Evolutionary conservation across 345 rosid species (phyloP).

Genomic region (Noccaea bulbosa): DNA sequence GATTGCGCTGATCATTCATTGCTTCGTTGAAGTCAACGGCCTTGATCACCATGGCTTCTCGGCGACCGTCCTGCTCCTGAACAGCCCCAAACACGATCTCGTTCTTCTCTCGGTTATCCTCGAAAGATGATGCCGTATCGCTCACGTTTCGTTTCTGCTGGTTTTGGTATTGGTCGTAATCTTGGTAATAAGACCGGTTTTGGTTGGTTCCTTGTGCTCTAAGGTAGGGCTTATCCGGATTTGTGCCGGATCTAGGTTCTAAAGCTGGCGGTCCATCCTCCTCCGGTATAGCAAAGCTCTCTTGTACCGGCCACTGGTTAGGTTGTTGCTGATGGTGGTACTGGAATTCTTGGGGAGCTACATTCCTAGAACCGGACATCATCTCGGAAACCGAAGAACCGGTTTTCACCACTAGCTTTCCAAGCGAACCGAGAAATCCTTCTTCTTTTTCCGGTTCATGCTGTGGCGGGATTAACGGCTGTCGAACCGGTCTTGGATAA

Average conservation of each 20-base stretch:
- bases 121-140: conserved; percentile 62
- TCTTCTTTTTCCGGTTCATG: conserved; percentile 71
- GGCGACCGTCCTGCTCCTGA: conserved; percentile 83
- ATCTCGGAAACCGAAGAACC: conserved; percentile 71
- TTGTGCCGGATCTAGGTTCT: conserved; percentile 57
- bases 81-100: conserved; percentile 95
- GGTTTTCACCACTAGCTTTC: conserved; percentile 68
- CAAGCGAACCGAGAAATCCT: conserved; percentile 73
- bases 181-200: conserved; percentile 52
- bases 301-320: conserved; percentile 78
- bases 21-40: conserved; percentile 81
- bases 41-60: conserved; percentile 90
- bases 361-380: conserved; percentile 51
- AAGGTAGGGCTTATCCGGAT: conserved; percentile 58
- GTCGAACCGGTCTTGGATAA: conserved; percentile 64
- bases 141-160: conserved; percentile 49
- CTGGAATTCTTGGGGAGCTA: conserved; percentile 46
- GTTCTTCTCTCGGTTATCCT: conserved; percentile 69
- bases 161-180: conserved; percentile 52
- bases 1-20: conserved; percentile 61
- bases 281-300: conserved; percentile 74
- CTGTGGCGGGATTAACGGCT: conserved; percentile 71
- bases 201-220: conserved; percentile 54
- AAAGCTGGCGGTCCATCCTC: conserved; percentile 77
- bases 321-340: conserved; percentile 45